Conservation (phyloP, 306 rosid genomes). For the Vigna reflexopilosa region DNA sequence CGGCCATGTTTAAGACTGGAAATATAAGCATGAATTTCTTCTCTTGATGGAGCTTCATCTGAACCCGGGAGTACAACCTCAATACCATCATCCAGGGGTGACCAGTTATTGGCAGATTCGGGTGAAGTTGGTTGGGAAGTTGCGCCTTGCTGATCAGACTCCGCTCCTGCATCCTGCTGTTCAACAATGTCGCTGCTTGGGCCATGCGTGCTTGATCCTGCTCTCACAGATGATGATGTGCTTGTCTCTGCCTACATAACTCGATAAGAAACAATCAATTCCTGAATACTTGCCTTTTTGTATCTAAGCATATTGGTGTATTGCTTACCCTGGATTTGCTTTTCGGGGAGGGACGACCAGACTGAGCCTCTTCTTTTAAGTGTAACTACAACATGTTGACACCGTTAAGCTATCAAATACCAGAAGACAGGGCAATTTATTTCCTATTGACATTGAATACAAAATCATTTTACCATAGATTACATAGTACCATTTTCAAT, state of each 20-base stretch:
- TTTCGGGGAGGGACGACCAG: constrained; percentile 49
- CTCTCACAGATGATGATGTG: constrained; percentile 11
- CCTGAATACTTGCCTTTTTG: constrained; percentile 18
- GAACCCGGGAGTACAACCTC: constrained; percentile 53
- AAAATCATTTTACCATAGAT: not conserved
- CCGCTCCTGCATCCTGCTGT: constrained; percentile 42
- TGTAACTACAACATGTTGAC: constrained; percentile 57
- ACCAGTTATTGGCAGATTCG: constrained; percentile 56
- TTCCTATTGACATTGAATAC: not conserved
- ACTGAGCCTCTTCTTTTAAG: constrained; percentile 63
- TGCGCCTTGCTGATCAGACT: constrained; percentile 12
- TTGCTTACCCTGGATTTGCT: constrained; percentile 60
- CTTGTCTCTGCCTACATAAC: constrained; percentile 42
- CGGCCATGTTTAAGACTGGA: constrained; percentile 39
- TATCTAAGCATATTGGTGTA: constrained; percentile 12
- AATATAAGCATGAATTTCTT: constrained; percentile 54
- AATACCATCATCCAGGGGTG: constrained; percentile 76
- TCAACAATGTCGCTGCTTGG: constrained; percentile 42
- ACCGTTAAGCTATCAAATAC: constrained; percentile 37
- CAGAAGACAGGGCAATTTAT: constrained; percentile 7
- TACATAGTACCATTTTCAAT: not conserved
- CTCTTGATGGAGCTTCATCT: constrained; percentile 49
- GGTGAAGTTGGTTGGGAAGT: constrained; percentile 47
- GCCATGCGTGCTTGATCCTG: constrained; percentile 39
- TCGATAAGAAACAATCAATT: constrained; percentile 37